Base-by-base conservation (phyloP, 2,329 filamentous ascomycete species). In the Colletotrichum lupini region DNA sequence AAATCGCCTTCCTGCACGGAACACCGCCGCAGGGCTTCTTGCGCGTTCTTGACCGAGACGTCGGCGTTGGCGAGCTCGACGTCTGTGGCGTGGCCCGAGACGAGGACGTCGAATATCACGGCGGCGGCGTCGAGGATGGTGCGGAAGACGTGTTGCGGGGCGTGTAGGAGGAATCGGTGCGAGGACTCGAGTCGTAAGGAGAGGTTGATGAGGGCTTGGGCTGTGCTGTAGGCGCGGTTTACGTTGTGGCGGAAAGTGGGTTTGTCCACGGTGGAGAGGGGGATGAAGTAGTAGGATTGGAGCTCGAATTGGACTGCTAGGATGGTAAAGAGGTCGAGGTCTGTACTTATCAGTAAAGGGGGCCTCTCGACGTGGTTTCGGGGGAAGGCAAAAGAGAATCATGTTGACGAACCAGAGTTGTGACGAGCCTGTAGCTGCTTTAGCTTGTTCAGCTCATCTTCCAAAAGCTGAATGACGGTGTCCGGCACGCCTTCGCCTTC, bases 211-310 rank as follows among this genome's bases (percentile, higher is more conserved):
- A 89, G 79, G 14, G 83, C 79, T 65, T 85, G 84, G 4, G 87
- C 82, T 2, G 88, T 89, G 73, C 81, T 84, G 78, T 86, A 88
- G 26, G 84, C 80, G 26, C 86, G 85, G 53, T 87, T 77, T 28
- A 86, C 79, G 76, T 87, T 85, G 61, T 85, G 81, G 72, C 83
- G 84, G 68, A 87, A 81, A 14, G 79, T 81, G 53, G 82, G 83
- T 1, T 78, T 78, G 74, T 78, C 82, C 73, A 80, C 81, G 22
- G 81, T 82, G 2, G 84, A 81, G 0, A 83, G 81, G 3, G 85
- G 85, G 74, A 85, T 82, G 75, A 89, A 86, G 80, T 89, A 89
- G 78, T 86, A 89, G 1, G 82, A 79, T 74, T 90, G 87, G 9
- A 90, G 83, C 68, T 90, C 87, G n/a, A 89, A 82, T 26, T 86